These are phyloP conservation scores for Chlorencoelia australis DNA, from an alignment of 2,329 filamentous ascomycete genomes.

Conservation along the genomic window DNA sequence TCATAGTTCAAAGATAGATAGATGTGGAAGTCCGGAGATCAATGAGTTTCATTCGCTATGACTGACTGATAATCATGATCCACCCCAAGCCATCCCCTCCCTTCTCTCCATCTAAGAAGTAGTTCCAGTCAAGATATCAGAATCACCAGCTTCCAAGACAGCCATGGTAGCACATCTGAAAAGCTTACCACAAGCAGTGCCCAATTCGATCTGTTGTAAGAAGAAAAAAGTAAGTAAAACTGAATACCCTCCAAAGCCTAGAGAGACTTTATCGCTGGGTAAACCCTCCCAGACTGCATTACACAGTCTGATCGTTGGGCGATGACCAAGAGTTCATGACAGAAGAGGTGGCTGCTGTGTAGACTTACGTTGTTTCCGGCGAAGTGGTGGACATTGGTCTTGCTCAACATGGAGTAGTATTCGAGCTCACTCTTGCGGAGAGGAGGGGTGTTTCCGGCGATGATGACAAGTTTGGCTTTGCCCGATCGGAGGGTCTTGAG, in stretches of 20 bases:
- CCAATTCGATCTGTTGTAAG: constrained; percentile 76
- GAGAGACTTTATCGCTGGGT: constrained; percentile 86
- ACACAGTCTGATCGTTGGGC: constrained; percentile 12
- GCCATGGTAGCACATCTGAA: constrained; percentile 98
- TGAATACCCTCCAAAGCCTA: constrained; percentile 77
- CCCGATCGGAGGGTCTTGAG: constrained; percentile 86
- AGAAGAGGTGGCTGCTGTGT: constrained; percentile 23
- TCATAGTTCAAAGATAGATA: no score
- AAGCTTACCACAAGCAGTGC: constrained; percentile 97
- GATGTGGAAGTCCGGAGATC: constrained; percentile 2
- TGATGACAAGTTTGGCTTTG: constrained; percentile 98
- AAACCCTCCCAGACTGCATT: constrained; percentile 35
- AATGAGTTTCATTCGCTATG: constrained; percentile 2
- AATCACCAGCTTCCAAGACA: constrained; percentile 95
- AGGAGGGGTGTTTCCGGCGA: constrained; percentile 91
- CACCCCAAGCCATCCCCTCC: no score
- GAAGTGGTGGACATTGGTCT: constrained; percentile 97
- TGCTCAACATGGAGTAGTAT: constrained; percentile 88
- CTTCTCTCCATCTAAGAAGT: constrained; percentile 42
- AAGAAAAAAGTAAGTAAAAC: constrained; percentile 42
- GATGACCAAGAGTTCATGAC: constrained; percentile 7
- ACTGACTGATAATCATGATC: no score
- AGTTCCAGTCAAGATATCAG: constrained; percentile 84
- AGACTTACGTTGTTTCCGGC: constrained; percentile 94
- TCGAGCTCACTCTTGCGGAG: constrained; percentile 97